A percentile compares a stretch with the other conserved stretches of the same genome.
phyloP scores from a whole-genome alignment of 2,329 filamentous ascomycete genomes.

The Chrysoporthe deuterocubensis region DNA sequence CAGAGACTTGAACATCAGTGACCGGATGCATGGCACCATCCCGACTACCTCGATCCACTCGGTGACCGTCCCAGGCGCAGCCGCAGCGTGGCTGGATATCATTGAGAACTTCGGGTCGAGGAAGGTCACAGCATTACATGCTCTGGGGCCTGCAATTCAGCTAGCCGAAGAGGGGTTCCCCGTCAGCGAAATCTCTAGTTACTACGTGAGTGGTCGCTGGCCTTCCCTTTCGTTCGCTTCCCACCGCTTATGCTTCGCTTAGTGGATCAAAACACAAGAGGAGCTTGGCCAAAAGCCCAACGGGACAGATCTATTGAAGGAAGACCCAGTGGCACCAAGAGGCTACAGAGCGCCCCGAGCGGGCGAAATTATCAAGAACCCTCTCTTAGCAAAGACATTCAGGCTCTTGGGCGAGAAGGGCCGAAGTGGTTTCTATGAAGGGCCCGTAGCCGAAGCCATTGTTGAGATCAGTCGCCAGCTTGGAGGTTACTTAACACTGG shows the following conservation, averaged over 20 bases:
- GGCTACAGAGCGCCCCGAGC: conserved; percentile 74
- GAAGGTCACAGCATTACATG: not conserved
- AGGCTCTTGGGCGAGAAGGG: conserved; percentile 74
- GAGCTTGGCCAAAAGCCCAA: conserved; percentile 31
- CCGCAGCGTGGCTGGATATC: conserved; percentile 31
- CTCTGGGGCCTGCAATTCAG: conserved; percentile 19
- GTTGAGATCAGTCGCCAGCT: conserved; percentile 74
- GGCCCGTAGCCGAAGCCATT: conserved; percentile 77
- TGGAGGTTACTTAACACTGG: conserved; percentile 76
- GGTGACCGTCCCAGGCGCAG: conserved; percentile 70
- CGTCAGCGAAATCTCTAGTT: conserved; percentile 74
- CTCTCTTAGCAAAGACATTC: conserved; percentile 78
- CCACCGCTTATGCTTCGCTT: not conserved
- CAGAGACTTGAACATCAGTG: conserved; percentile 66
- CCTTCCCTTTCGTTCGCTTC: conserved; percentile 35
- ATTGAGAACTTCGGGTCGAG: conserved; percentile 23
- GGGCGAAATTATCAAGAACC: conserved; percentile 86
- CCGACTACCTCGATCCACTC: conserved; percentile 75
- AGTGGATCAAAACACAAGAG: conserved; percentile 34
- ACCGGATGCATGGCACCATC: conserved; percentile 62
- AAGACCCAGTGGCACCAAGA: conserved; percentile 65
- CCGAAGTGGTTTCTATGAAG: conserved; percentile 87
- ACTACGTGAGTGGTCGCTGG: conserved; percentile 72
- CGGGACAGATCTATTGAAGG: conserved; percentile 73
- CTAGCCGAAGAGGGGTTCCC: conserved; percentile 24